phyloP scores from a whole-genome alignment of 2,329 filamentous ascomycete genomes.

The Massarina eburnea region DNA sequence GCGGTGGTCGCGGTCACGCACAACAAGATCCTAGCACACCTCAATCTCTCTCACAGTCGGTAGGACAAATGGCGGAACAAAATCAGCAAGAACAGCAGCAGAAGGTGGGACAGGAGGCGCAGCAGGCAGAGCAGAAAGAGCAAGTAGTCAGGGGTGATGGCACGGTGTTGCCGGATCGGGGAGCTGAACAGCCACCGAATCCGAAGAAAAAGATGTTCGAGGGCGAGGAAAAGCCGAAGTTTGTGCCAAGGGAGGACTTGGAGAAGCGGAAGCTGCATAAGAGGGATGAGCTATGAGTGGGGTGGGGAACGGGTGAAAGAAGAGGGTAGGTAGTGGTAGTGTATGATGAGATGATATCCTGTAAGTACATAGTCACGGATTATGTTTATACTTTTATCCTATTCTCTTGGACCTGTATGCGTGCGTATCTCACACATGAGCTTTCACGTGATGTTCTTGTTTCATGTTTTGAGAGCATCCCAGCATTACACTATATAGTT shows the following conservation, averaged over 20 bases:
- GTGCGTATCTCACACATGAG: too few species aligned
- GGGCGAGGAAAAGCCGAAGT: constrained; percentile 44
- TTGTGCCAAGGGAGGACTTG: constrained; percentile 6
- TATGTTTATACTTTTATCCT: too few species aligned
- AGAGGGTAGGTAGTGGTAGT: too few species aligned
- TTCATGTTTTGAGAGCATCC: too few species aligned
- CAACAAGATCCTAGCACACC: constrained; percentile 43
- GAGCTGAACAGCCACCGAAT: constrained; percentile 47
- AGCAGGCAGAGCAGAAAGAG: constrained; percentile 28
- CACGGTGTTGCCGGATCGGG: constrained; percentile 45
- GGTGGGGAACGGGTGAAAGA: not conserved
- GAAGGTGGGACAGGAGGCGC: constrained; percentile 15
- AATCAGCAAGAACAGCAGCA: constrained; percentile 19
- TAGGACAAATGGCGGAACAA: constrained; percentile 49
- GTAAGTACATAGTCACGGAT: not conserved
- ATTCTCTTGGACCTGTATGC: too few species aligned
- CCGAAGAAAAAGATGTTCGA: constrained; percentile 66
- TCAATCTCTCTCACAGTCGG: constrained; percentile 42
- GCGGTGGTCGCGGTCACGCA: constrained; percentile 51
- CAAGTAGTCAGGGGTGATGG: constrained; percentile 49
- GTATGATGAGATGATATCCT: not conserved
- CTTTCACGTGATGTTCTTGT: too few species aligned
- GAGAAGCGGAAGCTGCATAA: not conserved
- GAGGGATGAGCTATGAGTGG: not conserved
- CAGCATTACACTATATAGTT: too few species aligned